Evolutionary conservation across 495 filamentous ascomycete species (phyloP).

Genomic region (Aspergillus incahuasiensis): DNA sequence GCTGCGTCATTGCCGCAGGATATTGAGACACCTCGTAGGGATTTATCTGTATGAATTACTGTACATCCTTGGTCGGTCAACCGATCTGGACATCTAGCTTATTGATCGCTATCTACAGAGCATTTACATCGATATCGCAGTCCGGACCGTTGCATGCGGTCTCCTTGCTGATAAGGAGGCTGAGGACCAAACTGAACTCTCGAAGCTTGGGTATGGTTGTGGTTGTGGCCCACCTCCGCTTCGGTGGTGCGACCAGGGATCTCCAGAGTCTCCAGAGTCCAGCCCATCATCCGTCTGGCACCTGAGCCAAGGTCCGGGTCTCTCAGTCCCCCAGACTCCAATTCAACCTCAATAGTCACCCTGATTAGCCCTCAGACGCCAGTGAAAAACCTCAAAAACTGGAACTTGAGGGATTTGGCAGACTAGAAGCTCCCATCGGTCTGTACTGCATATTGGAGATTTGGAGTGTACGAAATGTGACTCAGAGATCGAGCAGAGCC

Average conservation of each 20-base stretch:
- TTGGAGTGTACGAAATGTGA: constrained; percentile 1
- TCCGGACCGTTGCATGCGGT: not conserved
- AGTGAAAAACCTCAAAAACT: not conserved
- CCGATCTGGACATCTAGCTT: too few relatives aligned
- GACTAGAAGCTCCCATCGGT: constrained; percentile 1
- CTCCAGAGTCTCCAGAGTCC: not conserved
- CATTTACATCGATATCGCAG: not conserved
- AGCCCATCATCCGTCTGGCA: not conserved
- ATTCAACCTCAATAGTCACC: not conserved
- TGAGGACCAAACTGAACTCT: too few relatives aligned
- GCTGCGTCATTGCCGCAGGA: too few relatives aligned
- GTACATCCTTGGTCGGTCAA: too few relatives aligned
- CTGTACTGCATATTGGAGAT: constrained; percentile 7
- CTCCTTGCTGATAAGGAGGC: not conserved
- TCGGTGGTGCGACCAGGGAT: not conserved
- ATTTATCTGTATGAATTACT: not conserved
- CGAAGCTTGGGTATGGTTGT: not conserved
- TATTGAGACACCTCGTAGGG: too few relatives aligned
- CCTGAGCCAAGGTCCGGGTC: not conserved
- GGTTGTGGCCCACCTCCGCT: not conserved
- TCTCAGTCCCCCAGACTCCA: too few relatives aligned
- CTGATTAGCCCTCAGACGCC: not conserved
- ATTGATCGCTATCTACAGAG: too few relatives aligned
- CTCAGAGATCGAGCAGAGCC: constrained; percentile 7
- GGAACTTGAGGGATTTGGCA: not conserved